Evolutionary conservation across 1,284 basidiomycete genomes (phyloP), one percentile per base, ranked within the genome.

Genomic region (Amylostereum areolatum): DNA sequence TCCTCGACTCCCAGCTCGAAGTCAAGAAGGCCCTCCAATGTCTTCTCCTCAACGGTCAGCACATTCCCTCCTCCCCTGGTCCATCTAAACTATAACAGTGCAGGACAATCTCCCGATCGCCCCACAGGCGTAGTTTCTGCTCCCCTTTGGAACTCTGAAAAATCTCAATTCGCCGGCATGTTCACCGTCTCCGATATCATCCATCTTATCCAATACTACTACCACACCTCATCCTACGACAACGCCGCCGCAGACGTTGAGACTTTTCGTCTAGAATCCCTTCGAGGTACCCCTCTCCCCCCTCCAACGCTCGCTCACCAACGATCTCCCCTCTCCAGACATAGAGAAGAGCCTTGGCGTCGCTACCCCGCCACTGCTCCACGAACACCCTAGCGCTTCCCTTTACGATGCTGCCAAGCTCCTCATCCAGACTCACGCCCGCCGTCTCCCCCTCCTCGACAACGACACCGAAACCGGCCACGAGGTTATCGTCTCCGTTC

Each of bases 201-300:
- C 54, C 94, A 97, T 65, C 81, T 97, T 53, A 97, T 97, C 54
- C 94, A 97, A 63, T 96, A 93, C 70, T 97, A 97, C 69, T 96
- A 96, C 65, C 81, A 86, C 49, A 87, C 87, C 12, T 81, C 89
- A 7, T 82, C 81, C 33, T 98, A 95, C 70, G 93, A 94, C 58
- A 83, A 83, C 44, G 95, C 93, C 0, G 82, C 87, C 0, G 80
- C 86, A 25, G 94, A 99, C 60, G 96, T 98, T 1, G 96, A 99
- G 65, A 89, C 82, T n/a, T 92, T 99, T 67, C 80, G 90, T 39
- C 74, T 99, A 33, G 91, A 96, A 61, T 84, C 83, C 43, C 70
- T 97, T 50, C 72, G 94, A 79, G 91, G 93, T 92, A 60, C 43
- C 78, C 65, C 37, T 37, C 43, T 52, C 41, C 41, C 53, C 53